Evolutionary conservation across 768 basidiomycete genomes (phyloP).

Genomic region (Tricholoma sp.): DNA sequence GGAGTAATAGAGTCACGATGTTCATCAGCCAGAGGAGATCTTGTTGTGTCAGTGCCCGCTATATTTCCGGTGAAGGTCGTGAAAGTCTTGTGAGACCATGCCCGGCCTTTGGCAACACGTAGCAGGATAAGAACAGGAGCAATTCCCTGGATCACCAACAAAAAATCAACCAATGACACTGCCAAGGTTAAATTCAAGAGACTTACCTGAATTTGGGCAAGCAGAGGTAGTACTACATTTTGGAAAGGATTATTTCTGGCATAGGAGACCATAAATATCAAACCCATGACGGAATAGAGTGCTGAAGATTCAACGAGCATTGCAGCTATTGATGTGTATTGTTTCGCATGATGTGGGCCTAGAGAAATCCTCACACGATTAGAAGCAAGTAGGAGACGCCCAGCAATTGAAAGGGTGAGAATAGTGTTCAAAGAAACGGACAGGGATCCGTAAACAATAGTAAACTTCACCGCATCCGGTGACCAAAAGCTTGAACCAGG

Average conservation of each 20-base stretch:
- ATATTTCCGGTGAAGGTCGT: background rate
- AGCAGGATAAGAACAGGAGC: background rate
- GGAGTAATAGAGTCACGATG: too few species aligned
- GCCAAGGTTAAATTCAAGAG: background rate
- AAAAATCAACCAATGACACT: background rate
- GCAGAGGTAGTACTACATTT: constrained; percentile 21
- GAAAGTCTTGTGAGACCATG: background rate
- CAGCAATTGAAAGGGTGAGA: constrained; percentile 29
- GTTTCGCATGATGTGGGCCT: constrained; percentile 18
- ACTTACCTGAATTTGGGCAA: constrained; percentile 8
- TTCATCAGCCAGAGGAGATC: too few species aligned
- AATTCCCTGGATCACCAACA: background rate
- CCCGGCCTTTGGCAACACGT: background rate
- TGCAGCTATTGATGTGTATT: constrained; percentile 28
- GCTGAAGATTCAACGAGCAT: constrained; percentile 35
- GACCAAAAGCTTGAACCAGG: constrained; percentile 3
- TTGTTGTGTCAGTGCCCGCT: too few species aligned
- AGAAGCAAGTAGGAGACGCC: constrained; percentile 28
- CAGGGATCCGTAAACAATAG: constrained; percentile 30
- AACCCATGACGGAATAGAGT: constrained; percentile 26
- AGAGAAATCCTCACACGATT: constrained; percentile 14
- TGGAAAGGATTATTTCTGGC: constrained; percentile 22
- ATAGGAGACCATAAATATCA: constrained; percentile 30
- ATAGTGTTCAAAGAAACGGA: constrained; percentile 33
- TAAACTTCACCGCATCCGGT: constrained; percentile 20